Evolutionary conservation across 352 stramenopile species (phyloP).

Genomic region (Pythium utonaiense): DNA sequence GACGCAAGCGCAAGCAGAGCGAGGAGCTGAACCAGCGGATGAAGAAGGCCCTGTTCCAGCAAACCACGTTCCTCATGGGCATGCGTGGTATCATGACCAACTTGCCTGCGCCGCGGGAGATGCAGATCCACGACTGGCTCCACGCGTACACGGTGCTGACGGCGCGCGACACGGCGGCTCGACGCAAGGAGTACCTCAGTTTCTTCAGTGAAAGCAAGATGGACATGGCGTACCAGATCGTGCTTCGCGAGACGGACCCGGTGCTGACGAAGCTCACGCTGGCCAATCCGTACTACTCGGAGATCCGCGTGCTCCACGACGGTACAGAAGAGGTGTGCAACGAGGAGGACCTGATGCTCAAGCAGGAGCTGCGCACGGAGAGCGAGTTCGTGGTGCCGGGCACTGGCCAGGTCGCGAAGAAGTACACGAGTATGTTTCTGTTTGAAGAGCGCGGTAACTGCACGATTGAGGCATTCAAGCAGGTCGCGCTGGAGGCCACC

Average conservation of each 20-base stretch:
- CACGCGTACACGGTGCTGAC: conserved; percentile 64
- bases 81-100: conserved; percentile 39
- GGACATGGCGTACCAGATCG: conserved; percentile 47
- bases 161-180: conserved; percentile 21
- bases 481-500: conserved; percentile 41
- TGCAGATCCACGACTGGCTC: conserved; percentile 75
- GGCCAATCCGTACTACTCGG: conserved; percentile 33
- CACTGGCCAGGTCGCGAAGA: conserved; percentile 54
- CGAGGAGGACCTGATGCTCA: conserved; percentile 29
- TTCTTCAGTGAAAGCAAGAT: conserved; percentile 59
- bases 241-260: conserved; percentile 48
- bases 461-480: conserved; percentile 40
- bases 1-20: conserved; percentile 52
- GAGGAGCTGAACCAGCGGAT: conserved; percentile 50
- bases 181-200: conserved; percentile 43
- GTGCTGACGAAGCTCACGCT: conserved; percentile 26
- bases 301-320: conserved; percentile 50
- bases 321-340: conserved; percentile 36
- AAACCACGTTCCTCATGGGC: conserved; percentile 51
- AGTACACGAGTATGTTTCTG: conserved; percentile 62
- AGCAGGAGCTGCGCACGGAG: conserved; percentile 31
- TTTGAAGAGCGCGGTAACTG: conserved; percentile 37
- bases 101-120: conserved; percentile 37
- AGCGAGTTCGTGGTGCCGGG: conserved; percentile 11
- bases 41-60: conserved; percentile 72